Percentiles rank a stretch among this genome's conserved stretches.
Conservation (phyloP, 768 basidiomycete genomes). For the Trametes maxima region DNA sequence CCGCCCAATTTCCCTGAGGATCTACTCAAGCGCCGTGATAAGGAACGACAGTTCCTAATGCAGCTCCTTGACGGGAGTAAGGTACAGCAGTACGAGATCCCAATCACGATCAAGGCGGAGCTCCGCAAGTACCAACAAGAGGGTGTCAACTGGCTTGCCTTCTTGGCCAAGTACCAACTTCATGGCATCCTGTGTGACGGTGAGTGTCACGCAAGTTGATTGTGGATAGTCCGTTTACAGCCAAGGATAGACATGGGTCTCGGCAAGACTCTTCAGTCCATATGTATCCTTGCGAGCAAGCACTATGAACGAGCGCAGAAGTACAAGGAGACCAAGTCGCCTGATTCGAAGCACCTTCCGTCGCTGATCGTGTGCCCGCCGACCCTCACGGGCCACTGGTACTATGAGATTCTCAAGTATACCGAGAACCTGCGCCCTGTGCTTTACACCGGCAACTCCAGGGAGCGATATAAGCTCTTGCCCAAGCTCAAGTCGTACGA, state of each 20-base stretch:
- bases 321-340: constrained; percentile 62
- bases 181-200: constrained; percentile 99
- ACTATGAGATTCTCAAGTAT: constrained; percentile 96
- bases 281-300: constrained; percentile 94
- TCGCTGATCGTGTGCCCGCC: constrained; percentile 97
- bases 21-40: constrained; percentile 79
- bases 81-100: constrained; percentile 87
- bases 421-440: constrained; percentile 81
- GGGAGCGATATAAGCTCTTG: constrained; percentile 74
- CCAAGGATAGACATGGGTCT: constrained; percentile 88
- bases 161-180: constrained; percentile 95
- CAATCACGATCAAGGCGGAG: constrained; percentile 88
- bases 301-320: constrained; percentile 82
- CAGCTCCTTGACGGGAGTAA: constrained; percentile 95
- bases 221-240: constrained; percentile 1
- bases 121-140: constrained; percentile 98
- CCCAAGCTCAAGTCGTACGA: constrained; percentile 72
- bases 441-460: constrained; percentile 85
- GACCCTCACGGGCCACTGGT: constrained; percentile 98
- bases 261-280: constrained; percentile 96
- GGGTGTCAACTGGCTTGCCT: constrained; percentile 98
- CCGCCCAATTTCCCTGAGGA: constrained; percentile 91
- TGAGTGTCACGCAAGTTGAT: constrained; percentile 39
- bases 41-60: constrained; percentile 87
- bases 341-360: constrained; percentile 84